A percentile compares a stretch with the other conserved stretches of the same genome.
Conservation (phyloP, 2,329 filamentous ascomycete species). For the Hymenoscyphus occultus region DNA sequence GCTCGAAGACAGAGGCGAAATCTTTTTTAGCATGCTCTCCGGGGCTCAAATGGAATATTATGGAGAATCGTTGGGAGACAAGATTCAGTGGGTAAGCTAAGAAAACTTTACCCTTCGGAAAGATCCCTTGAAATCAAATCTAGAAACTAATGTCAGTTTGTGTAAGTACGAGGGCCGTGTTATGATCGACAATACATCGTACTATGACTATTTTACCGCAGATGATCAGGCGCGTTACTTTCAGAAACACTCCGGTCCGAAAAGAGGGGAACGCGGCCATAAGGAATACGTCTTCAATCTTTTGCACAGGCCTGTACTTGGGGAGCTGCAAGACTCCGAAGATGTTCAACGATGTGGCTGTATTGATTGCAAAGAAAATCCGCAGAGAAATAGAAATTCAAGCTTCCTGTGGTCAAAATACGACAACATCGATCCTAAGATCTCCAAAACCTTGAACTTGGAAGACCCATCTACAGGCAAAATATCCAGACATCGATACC, state of each 20-base stretch:
- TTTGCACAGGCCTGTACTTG: neutral
- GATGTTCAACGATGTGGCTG: neutral
- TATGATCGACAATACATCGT: neutral
- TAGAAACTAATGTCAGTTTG: too few relatives aligned
- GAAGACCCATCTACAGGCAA: neutral
- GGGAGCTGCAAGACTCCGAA: neutral
- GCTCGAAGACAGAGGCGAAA: neutral
- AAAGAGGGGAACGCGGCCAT: neutral
- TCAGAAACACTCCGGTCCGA: neutral
- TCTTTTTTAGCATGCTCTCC: neutral
- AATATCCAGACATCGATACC: neutral
- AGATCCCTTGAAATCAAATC: too few relatives aligned
- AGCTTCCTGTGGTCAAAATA: neutral
- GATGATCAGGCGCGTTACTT: neutral
- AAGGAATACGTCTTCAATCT: neutral
- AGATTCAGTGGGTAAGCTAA: neutral
- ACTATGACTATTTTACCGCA: neutral
- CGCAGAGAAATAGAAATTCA: neutral
- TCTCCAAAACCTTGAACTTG: neutral
- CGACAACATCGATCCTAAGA: neutral
- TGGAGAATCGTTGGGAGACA: neutral
- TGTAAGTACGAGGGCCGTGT: neutral
- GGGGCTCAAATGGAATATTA: neutral
- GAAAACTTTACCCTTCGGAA: too few relatives aligned
- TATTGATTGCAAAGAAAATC: neutral